Conservation (phyloP, 176 grass and related monocot species). For the Luzula sylvatica region DNA sequence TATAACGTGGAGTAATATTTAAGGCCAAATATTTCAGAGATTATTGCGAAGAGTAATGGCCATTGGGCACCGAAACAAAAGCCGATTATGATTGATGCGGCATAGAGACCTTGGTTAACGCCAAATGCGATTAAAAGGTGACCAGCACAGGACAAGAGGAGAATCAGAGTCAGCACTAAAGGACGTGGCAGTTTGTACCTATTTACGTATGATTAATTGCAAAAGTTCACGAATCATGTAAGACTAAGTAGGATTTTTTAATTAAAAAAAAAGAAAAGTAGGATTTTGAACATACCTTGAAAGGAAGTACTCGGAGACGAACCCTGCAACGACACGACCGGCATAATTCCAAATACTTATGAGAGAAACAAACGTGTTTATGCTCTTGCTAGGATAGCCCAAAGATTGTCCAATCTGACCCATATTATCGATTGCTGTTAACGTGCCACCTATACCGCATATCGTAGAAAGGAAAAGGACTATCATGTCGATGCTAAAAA, state of each 20-base stretch:
- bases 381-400: slow-evolving; percentile 45
- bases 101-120: slow-evolving; percentile 37
- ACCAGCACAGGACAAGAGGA: slow-evolving; percentile 37
- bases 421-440: slow-evolving; percentile 81
- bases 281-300: slow-evolving; percentile 1
- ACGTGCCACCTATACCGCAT: slow-evolving; percentile 63
- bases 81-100: slow-evolving; percentile 59
- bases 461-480: slow-evolving; percentile 61
- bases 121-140: slow-evolving; percentile 64
- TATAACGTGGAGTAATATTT: slow-evolving; percentile 90
- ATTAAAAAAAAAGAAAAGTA: background rate
- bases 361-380: slow-evolving; percentile 59
- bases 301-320: slow-evolving; percentile 57
- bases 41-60: slow-evolving; percentile 71
- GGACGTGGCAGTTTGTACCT: slow-evolving; percentile 53
- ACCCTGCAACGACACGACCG: slow-evolving; percentile 40
- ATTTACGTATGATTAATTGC: background rate
- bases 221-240: background rate
- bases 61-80: slow-evolving; percentile 80
- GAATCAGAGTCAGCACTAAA: slow-evolving; percentile 28
- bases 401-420: slow-evolving; percentile 71
- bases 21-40: slow-evolving; percentile 81
- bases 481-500: slow-evolving; percentile 76
- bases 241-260: background rate
- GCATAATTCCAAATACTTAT: slow-evolving; percentile 89